Conservation (phyloP, 1,284 basidiomycete species). For the Moesziomyces parantarcticus region DNA sequence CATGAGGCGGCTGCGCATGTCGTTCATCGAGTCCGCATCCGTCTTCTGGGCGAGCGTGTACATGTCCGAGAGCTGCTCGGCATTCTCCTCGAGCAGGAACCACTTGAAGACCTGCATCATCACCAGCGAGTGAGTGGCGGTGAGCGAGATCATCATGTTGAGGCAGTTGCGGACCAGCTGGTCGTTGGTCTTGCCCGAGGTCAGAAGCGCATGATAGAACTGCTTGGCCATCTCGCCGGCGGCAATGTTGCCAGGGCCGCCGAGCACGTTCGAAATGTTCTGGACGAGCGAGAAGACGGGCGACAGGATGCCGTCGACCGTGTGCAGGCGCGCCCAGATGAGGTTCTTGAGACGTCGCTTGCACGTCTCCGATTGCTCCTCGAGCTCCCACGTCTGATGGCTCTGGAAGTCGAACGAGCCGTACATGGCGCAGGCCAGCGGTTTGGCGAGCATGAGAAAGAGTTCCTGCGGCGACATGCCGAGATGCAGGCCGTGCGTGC, state of each 20-base stretch:
- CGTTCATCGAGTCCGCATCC: constrained; percentile 32
- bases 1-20: constrained; percentile 38
- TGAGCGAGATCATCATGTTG: constrained; percentile 48
- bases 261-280: constrained; percentile 42
- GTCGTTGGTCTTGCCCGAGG: constrained; percentile 43
- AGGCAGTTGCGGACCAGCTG: constrained; percentile 42
- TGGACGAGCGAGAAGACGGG: constrained; percentile 37
- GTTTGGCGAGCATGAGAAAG: constrained; percentile 25
- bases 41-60: constrained; percentile 24
- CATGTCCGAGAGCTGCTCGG: constrained; percentile 29
- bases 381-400: constrained; percentile 45
- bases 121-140: constrained; percentile 40
- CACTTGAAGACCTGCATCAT: constrained; percentile 45
- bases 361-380: constrained; percentile 33
- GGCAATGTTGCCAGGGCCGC: constrained; percentile 46
- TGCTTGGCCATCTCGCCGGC: constrained; percentile 37
- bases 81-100: constrained; percentile 37
- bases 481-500: constrained; percentile 28
- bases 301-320: constrained; percentile 32
- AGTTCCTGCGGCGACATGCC: constrained; percentile 39
- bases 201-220: constrained; percentile 44
- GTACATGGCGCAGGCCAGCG: constrained; percentile 49
- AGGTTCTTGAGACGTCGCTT: constrained; percentile 40
- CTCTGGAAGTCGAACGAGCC: constrained; percentile 50
- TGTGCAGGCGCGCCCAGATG: constrained; percentile 44